Evolutionary conservation across 441 rosid genomes (phyloP), one percentile per base, ranked within the genome.

Genomic region (Gossypium trilobum): DNA sequence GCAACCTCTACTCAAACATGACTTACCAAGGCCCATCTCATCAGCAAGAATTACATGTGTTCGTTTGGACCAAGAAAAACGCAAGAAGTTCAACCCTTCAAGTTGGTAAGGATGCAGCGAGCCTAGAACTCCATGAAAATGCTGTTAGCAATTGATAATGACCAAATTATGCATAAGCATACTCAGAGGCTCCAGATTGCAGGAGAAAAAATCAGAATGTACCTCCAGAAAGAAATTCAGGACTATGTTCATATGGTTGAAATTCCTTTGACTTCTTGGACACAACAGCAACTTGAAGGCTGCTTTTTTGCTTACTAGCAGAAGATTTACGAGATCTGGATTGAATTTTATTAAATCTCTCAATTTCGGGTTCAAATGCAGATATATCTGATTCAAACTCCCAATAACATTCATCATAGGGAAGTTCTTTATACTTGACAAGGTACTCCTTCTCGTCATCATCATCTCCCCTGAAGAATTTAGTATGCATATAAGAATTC

Each of bases 31-130:
- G 64, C 98, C 99, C 99, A 96, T 96, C 82, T 96, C 99, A 87
- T 96, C 99, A 66, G 99, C 99, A 77, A 96, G 98, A 77, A 96
- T 93, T 55, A 91, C 99, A 82, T 96, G 98, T 0, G 98, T 96
- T 73, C 90, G 96, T 76, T 93, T 93, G 74, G 97, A 91, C 96
- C 97, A 93, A 16, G 99, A 91, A 80, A 88, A 96, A 48, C 98
- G 93, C 78, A 96, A 74, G 84, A 96, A 96, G 73, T 93, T 96
- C 75, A 96, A 84, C 57, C 99, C 97, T 86, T 93, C 98, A 74
- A 96, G 89, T 81, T 96, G 99, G 85, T 96, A 96, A 0, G 97
- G 99, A 77, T 96, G 98, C 77, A 96, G 79, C 58, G 94, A 85
- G 73, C 99, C 99, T 95, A 82, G 86, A 83, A 63, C 68, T 60